phyloP scores from a whole-genome alignment of 768 basidiomycete species.

The Mycena belliarum region DNA sequence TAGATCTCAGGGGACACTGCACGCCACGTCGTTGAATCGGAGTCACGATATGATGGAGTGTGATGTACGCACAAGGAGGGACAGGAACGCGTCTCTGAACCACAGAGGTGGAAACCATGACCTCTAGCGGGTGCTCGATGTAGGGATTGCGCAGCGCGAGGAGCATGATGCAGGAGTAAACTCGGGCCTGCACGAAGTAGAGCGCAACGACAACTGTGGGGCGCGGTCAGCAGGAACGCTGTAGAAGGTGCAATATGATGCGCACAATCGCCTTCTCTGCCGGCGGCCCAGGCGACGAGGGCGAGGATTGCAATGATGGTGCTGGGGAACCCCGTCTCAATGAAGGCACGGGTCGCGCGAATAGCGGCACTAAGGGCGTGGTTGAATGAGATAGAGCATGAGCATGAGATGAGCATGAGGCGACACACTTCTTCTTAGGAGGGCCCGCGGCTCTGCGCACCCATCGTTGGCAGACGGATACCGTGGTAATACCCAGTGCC shows the following conservation, averaged over 20 bases:
- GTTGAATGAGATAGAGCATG: not conserved
- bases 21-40: no score
- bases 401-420: not conserved
- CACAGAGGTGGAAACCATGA: conserved; percentile 2
- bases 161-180: conserved; percentile 20
- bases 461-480: conserved; percentile 16
- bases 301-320: conserved; percentile 12
- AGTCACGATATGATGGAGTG: not conserved
- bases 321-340: conserved; percentile 17
- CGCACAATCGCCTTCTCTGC: conserved; percentile 7
- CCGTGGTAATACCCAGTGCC: conserved; percentile 9
- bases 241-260: no score
- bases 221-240: not conserved
- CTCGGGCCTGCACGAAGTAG: conserved; percentile 14
- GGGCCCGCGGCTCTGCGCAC: not conserved
- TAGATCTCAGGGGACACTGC: conserved; percentile 13
- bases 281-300: conserved; percentile 11
- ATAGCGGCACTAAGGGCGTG: not conserved
- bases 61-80: conserved; percentile 2
- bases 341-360: conserved; percentile 6
- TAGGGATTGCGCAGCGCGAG: conserved; percentile 2
- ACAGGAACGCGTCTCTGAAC: conserved; percentile 1
- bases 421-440: not conserved
- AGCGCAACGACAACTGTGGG: conserved; percentile 11
- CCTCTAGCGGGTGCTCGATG: conserved; percentile 8